phyloP scores from a whole-genome alignment of 2,329 filamentous ascomycete species.

The Trichoderma asperellum region DNA sequence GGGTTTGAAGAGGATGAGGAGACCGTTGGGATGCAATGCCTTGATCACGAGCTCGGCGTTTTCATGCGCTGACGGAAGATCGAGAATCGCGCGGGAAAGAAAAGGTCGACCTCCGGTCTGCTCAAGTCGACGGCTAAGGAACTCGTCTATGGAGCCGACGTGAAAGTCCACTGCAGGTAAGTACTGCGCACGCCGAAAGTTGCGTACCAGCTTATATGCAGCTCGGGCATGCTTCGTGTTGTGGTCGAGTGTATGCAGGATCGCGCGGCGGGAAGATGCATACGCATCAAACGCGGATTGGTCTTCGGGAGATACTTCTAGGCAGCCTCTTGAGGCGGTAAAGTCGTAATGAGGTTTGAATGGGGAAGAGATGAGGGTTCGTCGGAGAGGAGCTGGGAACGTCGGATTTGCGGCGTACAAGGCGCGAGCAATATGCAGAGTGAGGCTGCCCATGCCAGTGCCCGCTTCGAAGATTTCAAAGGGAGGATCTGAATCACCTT shows the following conservation, averaged over 20 bases:
- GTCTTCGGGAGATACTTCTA: slow-evolving; percentile 38
- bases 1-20: slow-evolving; percentile 73
- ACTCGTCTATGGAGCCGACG: slow-evolving; percentile 66
- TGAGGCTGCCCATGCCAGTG: slow-evolving; percentile 81
- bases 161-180: slow-evolving; percentile 74
- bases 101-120: slow-evolving; percentile 58
- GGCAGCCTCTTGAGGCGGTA: slow-evolving; percentile 30
- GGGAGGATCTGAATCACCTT: slow-evolving; percentile 42
- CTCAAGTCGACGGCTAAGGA: slow-evolving; percentile 59
- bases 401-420: slow-evolving; percentile 73
- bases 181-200: slow-evolving; percentile 73
- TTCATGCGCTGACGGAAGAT: slow-evolving; percentile 67
- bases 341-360: slow-evolving; percentile 31
- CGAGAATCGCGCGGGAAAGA: slow-evolving; percentile 71
- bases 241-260: slow-evolving; percentile 77
- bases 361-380: slow-evolving; percentile 36
- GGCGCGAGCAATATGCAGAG: slow-evolving; percentile 73
- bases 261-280: slow-evolving; percentile 60
- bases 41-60: slow-evolving; percentile 51
- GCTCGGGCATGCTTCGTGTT: slow-evolving; percentile 64
- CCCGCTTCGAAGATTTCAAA: slow-evolving; percentile 83
- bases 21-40: slow-evolving; percentile 66
- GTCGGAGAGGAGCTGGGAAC: slow-evolving; percentile 49
- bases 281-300: slow-evolving; percentile 49
- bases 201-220: slow-evolving; percentile 65